Evolutionary conservation across 352 stramenopile genomes (phyloP), one percentile per base, ranked within the genome.

Genomic region (Phytophthora sojae): DNA sequence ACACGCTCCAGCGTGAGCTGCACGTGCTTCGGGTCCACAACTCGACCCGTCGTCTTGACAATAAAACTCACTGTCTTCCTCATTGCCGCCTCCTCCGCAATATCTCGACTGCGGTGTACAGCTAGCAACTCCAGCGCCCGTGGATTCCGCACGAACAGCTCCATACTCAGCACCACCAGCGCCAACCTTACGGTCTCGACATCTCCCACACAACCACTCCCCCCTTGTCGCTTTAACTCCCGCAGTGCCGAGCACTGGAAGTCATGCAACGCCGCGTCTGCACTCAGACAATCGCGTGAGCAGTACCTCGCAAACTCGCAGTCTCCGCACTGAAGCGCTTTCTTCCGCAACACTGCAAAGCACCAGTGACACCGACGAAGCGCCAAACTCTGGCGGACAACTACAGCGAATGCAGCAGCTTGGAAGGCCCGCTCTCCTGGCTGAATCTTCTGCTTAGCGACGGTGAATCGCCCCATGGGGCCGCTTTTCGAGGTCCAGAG

Each of bases 231-330:
- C 29, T 70, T 72, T 3, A 90, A 61, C 8, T 61, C 21, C 5
- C 26, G 44, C 6, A 93, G 68, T 26, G 70, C 56, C 23, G 8
- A 29, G 59, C 85, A 93, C 55, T 91, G 83, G 14, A 77, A 75
- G 37, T 80, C 82, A 54, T 93, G 85, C 39, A 93, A 60, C 47
- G 59, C 8, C 0, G 69, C 62, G 64, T 91, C 82, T 35, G 68
- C 58, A 26, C 76, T 54, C 21, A 91, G 56, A 65, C 83, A 93
- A 32, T 76, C 59, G 19, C 62, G 76, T 29, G 77, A 86, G 53
- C 85, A 91, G 61, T 90, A 91, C 39, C 77, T 69, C 17, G 81
- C 63, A 51, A 87, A 90, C 47, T 73, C 52, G 54, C 85, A 92
- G 19, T 64, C 71, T 14, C 63, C 85, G 30, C 85, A 92, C 23